Evolutionary conservation across 495 filamentous ascomycete genomes (phyloP), one percentile per base, ranked within the genome.

Genomic region (Glarea lozoyensis): DNA sequence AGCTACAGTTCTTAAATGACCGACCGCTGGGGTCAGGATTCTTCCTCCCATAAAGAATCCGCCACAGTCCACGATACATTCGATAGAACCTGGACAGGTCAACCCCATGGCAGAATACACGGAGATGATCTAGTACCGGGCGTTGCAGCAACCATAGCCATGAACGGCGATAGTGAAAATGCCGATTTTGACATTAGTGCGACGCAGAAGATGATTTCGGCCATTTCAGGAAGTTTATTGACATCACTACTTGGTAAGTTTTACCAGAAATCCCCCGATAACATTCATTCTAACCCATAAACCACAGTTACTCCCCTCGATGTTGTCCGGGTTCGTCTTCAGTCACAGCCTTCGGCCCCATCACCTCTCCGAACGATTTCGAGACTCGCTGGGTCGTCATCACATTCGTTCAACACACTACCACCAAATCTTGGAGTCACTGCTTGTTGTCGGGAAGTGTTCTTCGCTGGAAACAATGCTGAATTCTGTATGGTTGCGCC

Each of bases 401-500:
- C 53, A 10, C 52, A 36, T 31, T 55, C 59, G 22, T 57, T 63
- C 27, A 59, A 35, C 30, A 51, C 47, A 10, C 52, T 47, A 40
- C 55, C 55, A 12, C 49, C 50, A 3, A 86, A 86, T 51, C 79
- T 97, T 30, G 93, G 92, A 48, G 87, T 97, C 25, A 94, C 93
- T 5, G 78, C 88, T 22, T 98, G 92, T 63, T 98, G 92, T 57
- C 79, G 92, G 40, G 92, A 98, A 64, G 89, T 97, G 25, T 97
- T 98, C 65, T 98, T 92, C 76, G 75, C 89, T 46, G 87, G 84
- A 54, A 92, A 94, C 56, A 82, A 83, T 59, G 70, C 83, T 12
- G 79, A 86, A 44, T 80, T 81, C 56, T 97, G 93, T 60, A 66
- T 96, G 53, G 76, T 75, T 10, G 77, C 75, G 42, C 65, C 66